Evolutionary conservation across 78 protist species (phyloP).

Genomic region (Tieghemostelium lacteum): DNA sequence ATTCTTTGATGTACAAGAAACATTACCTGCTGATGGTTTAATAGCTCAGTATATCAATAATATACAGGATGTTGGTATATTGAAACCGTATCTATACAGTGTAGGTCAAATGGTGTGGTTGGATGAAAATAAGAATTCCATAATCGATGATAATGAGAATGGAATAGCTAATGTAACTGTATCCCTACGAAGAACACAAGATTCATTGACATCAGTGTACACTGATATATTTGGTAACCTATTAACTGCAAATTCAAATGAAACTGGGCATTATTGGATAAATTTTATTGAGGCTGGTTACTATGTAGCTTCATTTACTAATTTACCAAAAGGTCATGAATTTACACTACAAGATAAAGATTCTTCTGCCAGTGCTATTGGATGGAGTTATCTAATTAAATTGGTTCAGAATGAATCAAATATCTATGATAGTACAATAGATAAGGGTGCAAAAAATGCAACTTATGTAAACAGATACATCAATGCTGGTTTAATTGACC

Average conservation of each 20-base stretch:
- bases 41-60: not conserved
- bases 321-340: not conserved
- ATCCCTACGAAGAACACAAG: not conserved
- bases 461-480: not conserved
- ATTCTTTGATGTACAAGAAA: not conserved
- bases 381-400: not conserved
- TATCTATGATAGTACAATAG: not conserved
- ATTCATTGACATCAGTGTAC: not conserved
- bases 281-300: constrained; percentile 20
- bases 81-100: not conserved
- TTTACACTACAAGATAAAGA: not conserved
- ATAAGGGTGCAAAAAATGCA: constrained; percentile 29
- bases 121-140: constrained; percentile 27
- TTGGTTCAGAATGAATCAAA: not conserved
- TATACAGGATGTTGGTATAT: constrained; percentile 8
- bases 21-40: not conserved
- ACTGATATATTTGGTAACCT: constrained; percentile 3
- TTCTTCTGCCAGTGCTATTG: constrained; percentile 10
- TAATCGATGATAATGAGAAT: constrained; percentile 8
- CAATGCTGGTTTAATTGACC: constrained; percentile 40
- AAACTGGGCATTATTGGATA: constrained; percentile 40
- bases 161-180: constrained; percentile 8
- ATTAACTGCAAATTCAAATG: constrained; percentile 7
- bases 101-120: constrained; percentile 44
- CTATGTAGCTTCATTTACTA: constrained; percentile 17